Percentiles rank a stretch among this genome's conserved stretches.
Conservation (phyloP, 2,329 filamentous ascomycete genomes). For the Pseudogymnoascus sp. region DNA sequence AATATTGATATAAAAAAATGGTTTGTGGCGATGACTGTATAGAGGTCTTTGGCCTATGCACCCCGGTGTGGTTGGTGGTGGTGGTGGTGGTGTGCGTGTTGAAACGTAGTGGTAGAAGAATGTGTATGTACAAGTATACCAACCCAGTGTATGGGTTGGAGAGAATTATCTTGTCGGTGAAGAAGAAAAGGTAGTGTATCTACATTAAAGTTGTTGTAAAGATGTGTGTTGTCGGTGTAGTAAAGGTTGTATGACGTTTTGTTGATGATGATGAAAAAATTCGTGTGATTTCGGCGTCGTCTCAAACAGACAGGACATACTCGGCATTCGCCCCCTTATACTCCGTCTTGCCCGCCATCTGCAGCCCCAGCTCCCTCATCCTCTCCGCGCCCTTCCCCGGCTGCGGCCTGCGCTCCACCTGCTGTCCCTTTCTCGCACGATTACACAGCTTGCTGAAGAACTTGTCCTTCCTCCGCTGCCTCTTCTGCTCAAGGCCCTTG, state of each 20-base stretch:
- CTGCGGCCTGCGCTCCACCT: conserved; percentile 54
- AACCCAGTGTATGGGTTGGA: not conserved
- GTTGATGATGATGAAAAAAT: not conserved
- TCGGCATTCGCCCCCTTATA: conserved; percentile 48
- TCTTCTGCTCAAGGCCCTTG: conserved; percentile 90
- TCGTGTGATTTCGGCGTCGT: not conserved
- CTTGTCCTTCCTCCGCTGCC: conserved; percentile 87
- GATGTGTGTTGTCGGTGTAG: not conserved
- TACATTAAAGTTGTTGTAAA: not conserved
- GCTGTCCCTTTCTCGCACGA: conserved; percentile 60
- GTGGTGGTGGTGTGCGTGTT: not conserved
- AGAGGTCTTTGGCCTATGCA: not conserved
- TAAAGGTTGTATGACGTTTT: not conserved
- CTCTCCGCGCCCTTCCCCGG: conserved; percentile 85
- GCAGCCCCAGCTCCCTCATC: conserved; percentile 85
- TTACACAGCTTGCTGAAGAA: conserved; percentile 83
- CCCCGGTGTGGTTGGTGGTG: not conserved
- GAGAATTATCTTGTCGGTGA: not conserved
- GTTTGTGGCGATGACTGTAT: not conserved
- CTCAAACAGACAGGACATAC: conserved; percentile 57
- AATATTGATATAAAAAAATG: not conserved
- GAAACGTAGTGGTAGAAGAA: not conserved
- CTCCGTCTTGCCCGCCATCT: conserved; percentile 72
- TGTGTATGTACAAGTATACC: not conserved
- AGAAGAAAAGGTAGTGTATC: not conserved